These are phyloP conservation scores for Ciborinia camelliae DNA, from an alignment of 2,329 filamentous ascomycete species.

Conservation along the genomic window DNA sequence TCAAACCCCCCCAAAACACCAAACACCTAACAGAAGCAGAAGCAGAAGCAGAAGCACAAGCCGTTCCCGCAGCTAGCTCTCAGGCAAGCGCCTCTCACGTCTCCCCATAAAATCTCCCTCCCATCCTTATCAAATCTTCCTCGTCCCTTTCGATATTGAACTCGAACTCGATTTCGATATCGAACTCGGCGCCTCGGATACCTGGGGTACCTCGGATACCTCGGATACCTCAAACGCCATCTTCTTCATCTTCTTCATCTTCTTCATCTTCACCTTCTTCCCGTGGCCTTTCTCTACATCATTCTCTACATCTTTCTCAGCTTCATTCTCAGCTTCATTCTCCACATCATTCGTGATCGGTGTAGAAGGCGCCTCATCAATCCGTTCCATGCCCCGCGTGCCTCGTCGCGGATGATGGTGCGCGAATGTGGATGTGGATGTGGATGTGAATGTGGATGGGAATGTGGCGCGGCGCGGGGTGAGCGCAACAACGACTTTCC, in stretches of 20 bases:
- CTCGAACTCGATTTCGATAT: too few relatives aligned
- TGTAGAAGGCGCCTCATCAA: constrained; percentile 59
- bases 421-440: constrained; percentile 63
- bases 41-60: too few relatives aligned
- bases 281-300: constrained; percentile 57
- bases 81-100: too few relatives aligned
- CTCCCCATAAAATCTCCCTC: too few relatives aligned
- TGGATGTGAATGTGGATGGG: too few relatives aligned
- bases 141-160: constrained; percentile 35
- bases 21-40: too few relatives aligned
- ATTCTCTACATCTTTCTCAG: constrained; percentile 45
- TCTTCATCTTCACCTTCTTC: too few relatives aligned
- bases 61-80: too few relatives aligned
- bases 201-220: too few relatives aligned
- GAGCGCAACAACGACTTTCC: constrained; percentile 57
- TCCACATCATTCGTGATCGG: constrained; percentile 48
- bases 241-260: constrained; percentile 47
- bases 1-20: too few relatives aligned
- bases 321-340: constrained; percentile 61
- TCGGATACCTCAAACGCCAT: constrained; percentile 36
- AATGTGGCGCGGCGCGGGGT: constrained; percentile 62
- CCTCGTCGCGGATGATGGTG: constrained; percentile 56
- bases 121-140: too few relatives aligned
- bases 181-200: constrained; percentile 36
- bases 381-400: constrained; percentile 44